phyloP scores from a whole-genome alignment of 2,329 filamentous ascomycete species.

The Colletotrichum orbiculare region DNA sequence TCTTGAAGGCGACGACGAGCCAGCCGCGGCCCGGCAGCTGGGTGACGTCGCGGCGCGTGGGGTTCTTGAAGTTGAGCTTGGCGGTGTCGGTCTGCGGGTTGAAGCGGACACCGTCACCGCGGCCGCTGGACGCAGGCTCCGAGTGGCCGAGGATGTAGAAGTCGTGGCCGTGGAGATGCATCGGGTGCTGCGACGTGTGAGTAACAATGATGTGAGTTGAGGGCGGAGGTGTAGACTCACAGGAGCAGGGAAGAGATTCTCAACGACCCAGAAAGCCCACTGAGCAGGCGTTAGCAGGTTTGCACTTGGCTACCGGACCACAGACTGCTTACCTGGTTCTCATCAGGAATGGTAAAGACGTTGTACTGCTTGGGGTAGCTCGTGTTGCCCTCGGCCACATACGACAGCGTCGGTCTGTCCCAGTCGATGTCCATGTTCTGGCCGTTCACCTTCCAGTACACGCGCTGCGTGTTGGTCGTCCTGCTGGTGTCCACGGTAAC shows the following conservation, averaged over 20 bases:
- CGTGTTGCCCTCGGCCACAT: conserved; percentile 25
- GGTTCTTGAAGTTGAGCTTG: conserved; percentile 53
- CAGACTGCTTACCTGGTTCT: conserved; percentile 14
- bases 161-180: conserved; percentile 49
- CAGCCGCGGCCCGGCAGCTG: conserved; percentile 55
- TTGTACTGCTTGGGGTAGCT: conserved; percentile 28
- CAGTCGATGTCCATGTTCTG: conserved; percentile 51
- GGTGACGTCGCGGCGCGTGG: conserved; percentile 58
- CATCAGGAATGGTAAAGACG: conserved; percentile 28
- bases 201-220: background rate
- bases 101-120: conserved; percentile 36
- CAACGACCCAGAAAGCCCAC: conserved; percentile 37
- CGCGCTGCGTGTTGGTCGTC: conserved; percentile 38
- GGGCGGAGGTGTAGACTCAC: background rate
- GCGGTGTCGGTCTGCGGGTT: conserved; percentile 45
- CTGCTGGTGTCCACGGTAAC: conserved; percentile 39
- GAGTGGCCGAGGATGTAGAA: conserved; percentile 56
- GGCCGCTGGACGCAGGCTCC: conserved; percentile 15
- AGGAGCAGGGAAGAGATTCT: conserved; percentile 32
- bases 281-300: background rate
- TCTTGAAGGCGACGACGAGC: conserved; percentile 58
- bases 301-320: background rate
- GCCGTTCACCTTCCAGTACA: conserved; percentile 49
- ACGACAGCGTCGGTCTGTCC: conserved; percentile 52
- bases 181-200: conserved; percentile 15